phyloP scores from a whole-genome alignment of 2,329 filamentous ascomycete genomes.

The Tolypocladium endophyticum region DNA sequence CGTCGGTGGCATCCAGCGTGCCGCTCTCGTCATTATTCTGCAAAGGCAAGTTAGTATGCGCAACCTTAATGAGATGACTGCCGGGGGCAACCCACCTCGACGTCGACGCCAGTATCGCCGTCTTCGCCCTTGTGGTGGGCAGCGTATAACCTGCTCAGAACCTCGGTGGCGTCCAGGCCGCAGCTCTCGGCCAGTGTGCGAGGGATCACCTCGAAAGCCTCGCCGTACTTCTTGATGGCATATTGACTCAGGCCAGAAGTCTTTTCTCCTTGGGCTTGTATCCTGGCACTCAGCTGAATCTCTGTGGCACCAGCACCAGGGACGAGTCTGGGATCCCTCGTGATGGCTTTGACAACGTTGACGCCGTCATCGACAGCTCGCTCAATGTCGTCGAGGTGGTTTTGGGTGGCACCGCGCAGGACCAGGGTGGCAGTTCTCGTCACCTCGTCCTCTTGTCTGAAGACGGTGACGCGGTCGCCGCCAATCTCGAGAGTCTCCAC shows the following conservation, averaged over 20 bases:
- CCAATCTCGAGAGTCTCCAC: slow-evolving; percentile 98
- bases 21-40: slow-evolving; percentile 70
- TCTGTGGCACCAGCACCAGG: slow-evolving; percentile 92
- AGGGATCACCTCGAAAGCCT: slow-evolving; percentile 95
- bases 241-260: slow-evolving; percentile 90
- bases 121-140: slow-evolving; percentile 82
- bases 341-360: slow-evolving; percentile 97
- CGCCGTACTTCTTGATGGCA: slow-evolving; percentile 92
- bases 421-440: slow-evolving; percentile 93
- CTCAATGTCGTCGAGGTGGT: slow-evolving; percentile 95
- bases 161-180: slow-evolving; percentile 93
- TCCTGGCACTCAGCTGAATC: slow-evolving; percentile 84
- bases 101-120: slow-evolving; percentile 88
- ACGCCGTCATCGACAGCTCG: slow-evolving; percentile 95
- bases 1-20: slow-evolving; percentile 72
- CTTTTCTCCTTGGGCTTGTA: slow-evolving; percentile 83
- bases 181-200: slow-evolving; percentile 90
- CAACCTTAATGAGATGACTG: neutral
- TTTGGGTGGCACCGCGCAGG: slow-evolving; percentile 90
- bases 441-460: slow-evolving; percentile 87
- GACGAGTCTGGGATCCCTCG: slow-evolving; percentile 80
- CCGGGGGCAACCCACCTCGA: slow-evolving; percentile 50
- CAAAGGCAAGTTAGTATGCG: slow-evolving; percentile 9
- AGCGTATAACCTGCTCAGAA: slow-evolving; percentile 83
- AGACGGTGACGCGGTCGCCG: slow-evolving; percentile 94